Percentiles rank a stretch among this genome's conserved stretches.
Conservation (phyloP, 345 rosid species). For the Noccaea caerulescens region DNA sequence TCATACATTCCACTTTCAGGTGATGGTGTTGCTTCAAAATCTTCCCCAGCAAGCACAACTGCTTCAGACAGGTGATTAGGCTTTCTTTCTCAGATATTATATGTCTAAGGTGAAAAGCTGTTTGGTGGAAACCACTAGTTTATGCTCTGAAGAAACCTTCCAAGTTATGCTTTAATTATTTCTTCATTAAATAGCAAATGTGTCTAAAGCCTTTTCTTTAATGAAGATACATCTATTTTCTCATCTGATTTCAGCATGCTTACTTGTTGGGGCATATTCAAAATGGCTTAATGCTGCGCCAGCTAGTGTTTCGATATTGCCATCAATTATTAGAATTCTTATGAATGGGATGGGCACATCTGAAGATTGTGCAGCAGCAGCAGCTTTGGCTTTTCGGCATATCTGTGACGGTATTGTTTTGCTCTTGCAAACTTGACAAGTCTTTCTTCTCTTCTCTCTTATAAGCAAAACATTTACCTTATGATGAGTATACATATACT, state of each 20-base stretch:
- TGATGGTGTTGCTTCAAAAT: constrained; percentile 82
- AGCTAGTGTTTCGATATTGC: constrained; percentile 70
- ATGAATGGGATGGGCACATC: constrained; percentile 90
- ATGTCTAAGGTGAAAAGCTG: constrained; percentile 27
- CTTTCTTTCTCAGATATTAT: constrained; percentile 31
- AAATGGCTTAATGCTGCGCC: constrained; percentile 92
- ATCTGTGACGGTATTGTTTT: constrained; percentile 78
- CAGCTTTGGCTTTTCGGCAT: constrained; percentile 94
- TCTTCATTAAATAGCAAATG: constrained; percentile 12
- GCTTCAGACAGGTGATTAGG: constrained; percentile 80
- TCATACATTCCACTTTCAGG: constrained; percentile 50
- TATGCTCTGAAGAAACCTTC: constrained; percentile 29
- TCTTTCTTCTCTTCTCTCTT: constrained; percentile 6
- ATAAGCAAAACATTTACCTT: constrained; percentile 21
- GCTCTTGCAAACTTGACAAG: constrained; percentile 24
- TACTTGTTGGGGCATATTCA: constrained; percentile 95
- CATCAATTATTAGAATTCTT: constrained; percentile 73
- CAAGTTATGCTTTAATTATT: constrained; percentile 17
- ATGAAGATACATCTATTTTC: constrained; percentile 24
- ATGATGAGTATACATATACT: constrained; percentile 31
- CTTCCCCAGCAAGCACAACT: constrained; percentile 90
- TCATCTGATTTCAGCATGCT: constrained; percentile 73
- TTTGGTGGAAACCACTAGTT: constrained; percentile 26
- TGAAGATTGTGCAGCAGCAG: constrained; percentile 98
- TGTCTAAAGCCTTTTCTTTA: constrained; percentile 23